These are phyloP conservation scores for Schwanniomyces etchellsii DNA, from an alignment of 1,139 yeast species.

Conservation along the genomic window DNA sequence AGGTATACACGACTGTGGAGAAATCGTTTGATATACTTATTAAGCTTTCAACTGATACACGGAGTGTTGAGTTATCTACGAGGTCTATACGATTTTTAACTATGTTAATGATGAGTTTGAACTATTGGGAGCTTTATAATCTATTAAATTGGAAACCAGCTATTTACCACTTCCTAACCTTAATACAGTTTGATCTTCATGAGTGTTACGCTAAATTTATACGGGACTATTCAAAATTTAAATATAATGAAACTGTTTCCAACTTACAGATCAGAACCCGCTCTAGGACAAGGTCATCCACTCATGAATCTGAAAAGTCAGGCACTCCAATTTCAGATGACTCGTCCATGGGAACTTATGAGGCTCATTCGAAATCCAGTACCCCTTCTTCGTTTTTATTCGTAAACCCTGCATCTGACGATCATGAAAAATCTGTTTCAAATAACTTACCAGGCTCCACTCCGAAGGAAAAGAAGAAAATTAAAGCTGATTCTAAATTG, in stretches of 20 bases:
- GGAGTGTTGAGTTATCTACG: slow-evolving; percentile 28
- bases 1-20: slow-evolving; percentile 31
- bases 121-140: slow-evolving; percentile 44
- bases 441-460: slow-evolving; percentile 18
- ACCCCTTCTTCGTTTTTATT: slow-evolving; percentile 12
- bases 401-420: slow-evolving; percentile 15
- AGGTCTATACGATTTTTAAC: slow-evolving; percentile 36
- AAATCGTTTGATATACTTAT: slow-evolving; percentile 36
- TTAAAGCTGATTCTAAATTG: slow-evolving; percentile 23
- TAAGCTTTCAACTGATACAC: slow-evolving; percentile 26
- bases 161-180: slow-evolving; percentile 33
- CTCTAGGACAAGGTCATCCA: slow-evolving; percentile 6
- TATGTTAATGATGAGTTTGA: slow-evolving; percentile 31
- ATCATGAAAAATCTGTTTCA: slow-evolving; percentile 23
- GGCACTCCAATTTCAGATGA: slow-evolving; percentile 9
- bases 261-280: slow-evolving; percentile 11
- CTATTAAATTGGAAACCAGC: slow-evolving; percentile 40
- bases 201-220: slow-evolving; percentile 36
- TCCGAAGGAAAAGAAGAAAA: slow-evolving; percentile 18
- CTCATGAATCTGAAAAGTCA: slow-evolving; percentile 3
- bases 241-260: slow-evolving; percentile 15
- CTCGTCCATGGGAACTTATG: slow-evolving; percentile 7
- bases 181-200: slow-evolving; percentile 35
- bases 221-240: slow-evolving; percentile 26
- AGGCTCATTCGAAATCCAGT: slow-evolving; percentile 8